Base-by-base conservation (phyloP, 1,284 basidiomycete genomes). In the Wolfiporia cocos region DNA sequence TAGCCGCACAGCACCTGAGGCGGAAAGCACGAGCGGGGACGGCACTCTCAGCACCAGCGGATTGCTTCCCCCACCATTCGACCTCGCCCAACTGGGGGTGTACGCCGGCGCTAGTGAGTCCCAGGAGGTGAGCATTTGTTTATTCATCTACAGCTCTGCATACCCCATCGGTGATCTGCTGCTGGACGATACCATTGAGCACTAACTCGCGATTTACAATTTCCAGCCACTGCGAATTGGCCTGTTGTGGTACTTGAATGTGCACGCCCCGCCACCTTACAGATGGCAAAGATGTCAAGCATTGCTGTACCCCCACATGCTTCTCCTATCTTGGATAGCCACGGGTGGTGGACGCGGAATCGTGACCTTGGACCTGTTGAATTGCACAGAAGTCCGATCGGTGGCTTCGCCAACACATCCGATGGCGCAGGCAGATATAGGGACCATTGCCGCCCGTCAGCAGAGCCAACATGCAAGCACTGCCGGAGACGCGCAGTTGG, bases 271-370 rank as follows among this genome's bases (percentile, higher is more conserved):
- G 2, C 80, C 83, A 10, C 83, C 87, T 0, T 93, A 81, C 61
- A 66, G 74, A 31, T 94, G 92, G 92, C 79, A 91, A 53, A 72
- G 83, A 48, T 88, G 87, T 47, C 86, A 91, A 56, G 91, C 88
- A 0, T 66, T 92, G 10, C 67, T 94, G 0, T 92, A 88, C 56
- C 78, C 79, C 0, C 79, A 87, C 49, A 81, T 87, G 62, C 70
- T 93, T 1, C 65, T 91, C 2, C 70, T 94, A 1, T 85, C 81
- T 10, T 94, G 91, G 90, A 72, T 90, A 41, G 81, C 86, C 4
- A 73, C 81, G 0, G 78, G 78, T 18, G 88, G 89, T 0, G 83
- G 84, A 3, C 70, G 85, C 19, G 88, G 87, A 0, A 78, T 88
- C 18, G 86, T 92, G 2, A 87, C 84, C 0, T 66, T 94, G 11